A percentile compares a stretch with the other conserved stretches of the same genome.
These are phyloP conservation scores for Sugiyamaella sp. DNA, from an alignment of 1,139 yeast genomes.

Conservation along the genomic window DNA sequence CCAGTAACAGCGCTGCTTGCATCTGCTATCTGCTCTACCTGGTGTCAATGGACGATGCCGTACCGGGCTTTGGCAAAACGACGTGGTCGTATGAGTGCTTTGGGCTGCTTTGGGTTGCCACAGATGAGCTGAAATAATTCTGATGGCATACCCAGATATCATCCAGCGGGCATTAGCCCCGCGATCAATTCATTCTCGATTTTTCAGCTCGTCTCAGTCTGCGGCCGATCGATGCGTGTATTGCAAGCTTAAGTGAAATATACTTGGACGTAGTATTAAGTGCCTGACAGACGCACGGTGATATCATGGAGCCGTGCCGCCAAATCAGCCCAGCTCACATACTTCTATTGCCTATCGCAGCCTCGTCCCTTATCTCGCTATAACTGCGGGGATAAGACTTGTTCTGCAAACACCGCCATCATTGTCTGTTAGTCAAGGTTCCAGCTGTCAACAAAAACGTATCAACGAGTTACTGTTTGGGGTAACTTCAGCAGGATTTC, in stretches of 20 bases:
- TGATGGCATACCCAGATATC: too few species aligned
- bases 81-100: too few species aligned
- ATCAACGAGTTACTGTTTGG: not conserved
- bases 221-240: conserved; percentile 7
- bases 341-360: too few species aligned
- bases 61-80: too few species aligned
- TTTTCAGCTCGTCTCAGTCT: not conserved
- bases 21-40: too few species aligned
- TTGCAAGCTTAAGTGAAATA: conserved; percentile 6
- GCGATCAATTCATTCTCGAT: not conserved
- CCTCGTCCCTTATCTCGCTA: too few species aligned
- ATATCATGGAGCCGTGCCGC: conserved; percentile 8
- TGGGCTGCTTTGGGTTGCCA: too few species aligned
- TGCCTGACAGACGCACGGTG: conserved; percentile 2
- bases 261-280: not conserved
- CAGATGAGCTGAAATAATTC: too few species aligned
- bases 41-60: too few species aligned
- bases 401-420: not conserved
- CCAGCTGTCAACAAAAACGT: not conserved
- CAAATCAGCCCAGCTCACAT: not conserved
- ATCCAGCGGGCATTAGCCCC: too few species aligned
- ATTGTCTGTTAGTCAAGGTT: not conserved
- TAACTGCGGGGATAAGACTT: not conserved
- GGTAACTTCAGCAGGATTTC: not conserved
- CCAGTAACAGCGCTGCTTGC: too few species aligned